These are phyloP conservation scores for Verticillium klebahnii DNA, from an alignment of 2,329 filamentous ascomycete species.

Conservation along the genomic window DNA sequence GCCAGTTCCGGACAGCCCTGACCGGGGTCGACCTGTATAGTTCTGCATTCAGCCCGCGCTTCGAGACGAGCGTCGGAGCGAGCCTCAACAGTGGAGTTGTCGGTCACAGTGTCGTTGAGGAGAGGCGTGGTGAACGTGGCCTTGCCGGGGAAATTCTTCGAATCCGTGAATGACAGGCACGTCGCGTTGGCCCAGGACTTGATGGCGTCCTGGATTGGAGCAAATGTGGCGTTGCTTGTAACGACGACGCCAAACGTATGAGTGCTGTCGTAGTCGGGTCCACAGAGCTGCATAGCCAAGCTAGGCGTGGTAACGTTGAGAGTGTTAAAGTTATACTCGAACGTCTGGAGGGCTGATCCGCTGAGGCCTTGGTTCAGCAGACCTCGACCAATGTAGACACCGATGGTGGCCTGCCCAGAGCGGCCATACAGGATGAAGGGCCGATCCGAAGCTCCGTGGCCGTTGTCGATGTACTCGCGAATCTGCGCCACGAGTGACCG, in stretches of 20 bases:
- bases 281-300: constrained; percentile 32
- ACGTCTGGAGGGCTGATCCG: constrained; percentile 19
- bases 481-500: constrained; percentile 20
- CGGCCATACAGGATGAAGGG: constrained; percentile 24
- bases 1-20: constrained; percentile 20
- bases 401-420: constrained; percentile 21
- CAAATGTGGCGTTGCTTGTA: constrained; percentile 24
- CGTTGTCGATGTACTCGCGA: constrained; percentile 20
- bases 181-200: constrained; percentile 21
- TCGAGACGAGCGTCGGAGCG: constrained; percentile 7
- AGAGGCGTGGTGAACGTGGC: constrained; percentile 1
- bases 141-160: constrained; percentile 12
- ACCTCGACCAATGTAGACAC: constrained; percentile 30
- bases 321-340: constrained; percentile 19
- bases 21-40: constrained; percentile 11
- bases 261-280: constrained; percentile 18
- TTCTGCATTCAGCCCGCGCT: constrained; percentile 3
- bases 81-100: no score
- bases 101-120: no score
- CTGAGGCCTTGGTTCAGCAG: constrained; percentile 20
- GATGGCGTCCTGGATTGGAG: constrained; percentile 22
- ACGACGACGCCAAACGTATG: constrained; percentile 29
- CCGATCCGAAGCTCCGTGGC: constrained; percentile 13
- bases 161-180: constrained; percentile 19
- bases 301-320: constrained; percentile 18